Percentiles rank a stretch among this genome's conserved stretches.
Evolutionary conservation across 495 filamentous ascomycete species (phyloP).

Genomic region (Penicillium atrosanguineum): DNA sequence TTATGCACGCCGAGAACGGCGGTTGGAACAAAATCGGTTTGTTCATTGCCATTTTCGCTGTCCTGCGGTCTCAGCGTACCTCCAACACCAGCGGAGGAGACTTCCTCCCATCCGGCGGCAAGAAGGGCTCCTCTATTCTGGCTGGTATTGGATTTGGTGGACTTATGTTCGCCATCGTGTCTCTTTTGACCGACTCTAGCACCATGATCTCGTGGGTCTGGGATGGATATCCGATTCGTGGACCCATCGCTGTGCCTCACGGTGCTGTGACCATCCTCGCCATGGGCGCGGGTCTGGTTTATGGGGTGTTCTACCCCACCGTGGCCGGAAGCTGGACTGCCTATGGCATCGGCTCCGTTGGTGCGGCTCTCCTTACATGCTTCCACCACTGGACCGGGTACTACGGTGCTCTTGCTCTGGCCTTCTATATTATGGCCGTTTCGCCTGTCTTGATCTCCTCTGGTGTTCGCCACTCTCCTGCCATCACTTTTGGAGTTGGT

Average conservation of each 20-base stretch:
- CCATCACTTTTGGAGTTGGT: conserved; percentile 76
- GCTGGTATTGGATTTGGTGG: conserved; percentile 78
- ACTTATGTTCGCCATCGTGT: conserved; percentile 88
- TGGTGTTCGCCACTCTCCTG: conserved; percentile 72
- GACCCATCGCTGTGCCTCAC: conserved; percentile 85
- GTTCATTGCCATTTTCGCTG: conserved; percentile 69
- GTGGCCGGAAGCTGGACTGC: conserved; percentile 76
- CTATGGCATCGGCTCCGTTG: conserved; percentile 72
- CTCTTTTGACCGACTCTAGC: conserved; percentile 91
- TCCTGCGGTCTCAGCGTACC: conserved; percentile 65
- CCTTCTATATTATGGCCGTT: conserved; percentile 80
- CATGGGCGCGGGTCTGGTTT: conserved; percentile 81
- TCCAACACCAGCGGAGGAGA: conserved; percentile 51
- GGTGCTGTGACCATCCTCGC: conserved; percentile 77
- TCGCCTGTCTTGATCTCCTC: conserved; percentile 71
- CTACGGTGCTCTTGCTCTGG: conserved; percentile 73
- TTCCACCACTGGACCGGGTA: conserved; percentile 87
- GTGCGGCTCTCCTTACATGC: conserved; percentile 76
- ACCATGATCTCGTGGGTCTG: conserved; percentile 99
- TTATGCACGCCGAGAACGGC: conserved; percentile 83
- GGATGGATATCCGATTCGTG: conserved; percentile 91
- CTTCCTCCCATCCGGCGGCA: conserved; percentile 43
- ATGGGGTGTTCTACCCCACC: conserved; percentile 69
- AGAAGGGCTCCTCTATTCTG: conserved; percentile 67
- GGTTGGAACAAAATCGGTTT: conserved; percentile 89